A percentile compares a stretch with the other conserved stretches of the same genome.
These are phyloP conservation scores for Vishniacozyma victoriae DNA, from an alignment of 768 basidiomycete species.

Conservation along the genomic window DNA sequence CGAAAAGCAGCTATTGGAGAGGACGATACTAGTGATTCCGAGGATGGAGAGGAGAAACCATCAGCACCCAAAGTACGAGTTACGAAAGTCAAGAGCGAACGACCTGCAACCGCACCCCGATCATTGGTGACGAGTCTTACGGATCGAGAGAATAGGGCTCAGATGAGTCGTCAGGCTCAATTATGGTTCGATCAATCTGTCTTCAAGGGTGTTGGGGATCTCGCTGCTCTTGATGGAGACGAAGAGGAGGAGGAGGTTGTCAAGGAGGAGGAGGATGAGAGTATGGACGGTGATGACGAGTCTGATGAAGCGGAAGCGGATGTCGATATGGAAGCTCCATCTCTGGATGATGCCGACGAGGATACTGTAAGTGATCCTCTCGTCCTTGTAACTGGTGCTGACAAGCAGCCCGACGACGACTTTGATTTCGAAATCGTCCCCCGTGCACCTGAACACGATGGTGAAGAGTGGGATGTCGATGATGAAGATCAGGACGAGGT, in stretches of 20 bases:
- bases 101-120: slow-evolving; percentile 11
- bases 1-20: slow-evolving; percentile 40
- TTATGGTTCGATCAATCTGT: slow-evolving; percentile 96
- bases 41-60: slow-evolving; percentile 48
- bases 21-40: slow-evolving; percentile 48
- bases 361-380: slow-evolving; percentile 12
- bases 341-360: too few relatives aligned
- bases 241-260: slow-evolving; percentile 50
- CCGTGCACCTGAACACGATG: slow-evolving; percentile 56
- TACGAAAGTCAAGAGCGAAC: too few relatives aligned
- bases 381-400: slow-evolving; percentile 17
- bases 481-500: slow-evolving; percentile 67
- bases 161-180: slow-evolving; percentile 55
- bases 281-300: slow-evolving; percentile 28
- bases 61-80: not conserved
- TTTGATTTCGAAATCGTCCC: slow-evolving; percentile 71
- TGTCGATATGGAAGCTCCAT: slow-evolving; percentile 43
- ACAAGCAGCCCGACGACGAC: not conserved
- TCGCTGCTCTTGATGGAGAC: slow-evolving; percentile 48
- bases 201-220: slow-evolving; percentile 62
- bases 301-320: slow-evolving; percentile 45
- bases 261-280: slow-evolving; percentile 44
- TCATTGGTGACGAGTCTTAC: slow-evolving; percentile 53
- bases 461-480: slow-evolving; percentile 72
- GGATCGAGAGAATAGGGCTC: slow-evolving; percentile 40